phyloP scores from a whole-genome alignment of 148 eudicot species.

The Linanthus parryae region DNA sequence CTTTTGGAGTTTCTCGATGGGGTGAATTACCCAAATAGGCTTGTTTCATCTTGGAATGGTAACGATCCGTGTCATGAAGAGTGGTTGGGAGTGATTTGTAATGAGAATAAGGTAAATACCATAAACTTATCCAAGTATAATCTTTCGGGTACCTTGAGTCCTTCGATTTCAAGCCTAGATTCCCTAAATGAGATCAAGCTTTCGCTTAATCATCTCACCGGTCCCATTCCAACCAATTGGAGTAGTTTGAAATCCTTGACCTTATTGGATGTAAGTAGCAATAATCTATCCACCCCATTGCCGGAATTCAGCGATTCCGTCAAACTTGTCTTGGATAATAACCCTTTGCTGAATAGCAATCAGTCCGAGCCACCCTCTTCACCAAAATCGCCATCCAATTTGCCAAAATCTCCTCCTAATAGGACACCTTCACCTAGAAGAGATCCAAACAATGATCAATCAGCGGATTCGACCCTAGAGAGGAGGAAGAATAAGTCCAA shows the following conservation, averaged over 20 bases:
- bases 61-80: constrained; percentile 62
- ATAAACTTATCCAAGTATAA: constrained; percentile 59
- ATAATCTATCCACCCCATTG: constrained; percentile 72
- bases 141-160: constrained; percentile 74
- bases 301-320: constrained; percentile 51
- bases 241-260: constrained; percentile 57
- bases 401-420: constrained; percentile 23
- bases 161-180: constrained; percentile 54
- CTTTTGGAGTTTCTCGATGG: constrained; percentile 67
- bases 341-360: constrained; percentile 35
- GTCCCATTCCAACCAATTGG: constrained; percentile 74
- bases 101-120: constrained; percentile 41
- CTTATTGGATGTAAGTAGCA: constrained; percentile 57
- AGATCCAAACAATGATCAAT: constrained; percentile 1
- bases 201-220: constrained; percentile 53
- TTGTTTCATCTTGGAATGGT: constrained; percentile 75
- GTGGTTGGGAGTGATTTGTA: constrained; percentile 82
- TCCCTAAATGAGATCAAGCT: constrained; percentile 53
- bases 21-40: constrained; percentile 61
- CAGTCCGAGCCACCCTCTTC: constrained; percentile 21
- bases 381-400: constrained; percentile 23
- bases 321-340: constrained; percentile 38
- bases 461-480: constrained; percentile 7
- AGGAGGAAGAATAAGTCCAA: constrained; percentile 31
- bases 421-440: constrained; percentile 8